Percentiles rank a stretch among this genome's conserved stretches.
Evolutionary conservation across 495 filamentous ascomycete species (phyloP).

Genomic region (Rusavskia elegans): DNA sequence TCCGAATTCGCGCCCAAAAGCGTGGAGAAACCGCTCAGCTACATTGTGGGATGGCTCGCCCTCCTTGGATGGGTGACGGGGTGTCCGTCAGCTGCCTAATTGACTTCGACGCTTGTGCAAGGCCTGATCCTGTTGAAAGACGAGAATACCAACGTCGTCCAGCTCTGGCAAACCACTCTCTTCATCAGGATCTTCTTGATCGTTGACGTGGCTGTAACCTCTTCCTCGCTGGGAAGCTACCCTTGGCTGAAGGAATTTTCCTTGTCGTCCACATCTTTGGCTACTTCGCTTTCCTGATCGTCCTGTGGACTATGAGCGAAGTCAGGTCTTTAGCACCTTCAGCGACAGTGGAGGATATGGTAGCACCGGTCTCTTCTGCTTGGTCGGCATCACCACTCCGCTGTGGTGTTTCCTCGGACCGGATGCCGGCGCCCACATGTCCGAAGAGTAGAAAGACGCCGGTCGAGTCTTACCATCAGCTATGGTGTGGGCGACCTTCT

Average conservation of each 20-base stretch:
- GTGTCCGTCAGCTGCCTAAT: constrained; percentile 32
- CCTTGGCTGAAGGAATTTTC: constrained; percentile 38
- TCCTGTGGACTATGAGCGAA: constrained; percentile 36
- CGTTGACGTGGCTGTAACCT: constrained; percentile 37
- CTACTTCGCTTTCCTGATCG: constrained; percentile 43
- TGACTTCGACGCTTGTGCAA: constrained; percentile 40
- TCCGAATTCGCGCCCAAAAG: constrained; percentile 32
- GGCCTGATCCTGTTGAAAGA: constrained; percentile 38
- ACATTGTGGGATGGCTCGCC: constrained; percentile 39
- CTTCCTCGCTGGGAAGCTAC: constrained; percentile 31
- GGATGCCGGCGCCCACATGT: constrained; percentile 28
- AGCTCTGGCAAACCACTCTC: constrained; percentile 38
- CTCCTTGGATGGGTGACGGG: constrained; percentile 43
- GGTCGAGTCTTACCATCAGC: constrained; percentile 33
- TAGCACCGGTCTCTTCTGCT: constrained; percentile 31
- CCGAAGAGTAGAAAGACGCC: constrained; percentile 39
- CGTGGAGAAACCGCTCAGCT: constrained; percentile 36
- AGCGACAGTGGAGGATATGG: constrained; percentile 36
- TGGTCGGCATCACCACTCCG: constrained; percentile 36
- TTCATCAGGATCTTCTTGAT: constrained; percentile 32
- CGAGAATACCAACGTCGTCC: constrained; percentile 20
- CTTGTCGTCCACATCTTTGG: constrained; percentile 43
- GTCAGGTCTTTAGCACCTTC: constrained; percentile 37
- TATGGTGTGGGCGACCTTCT: constrained; percentile 29
- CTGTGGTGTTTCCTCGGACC: constrained; percentile 17